Conservation (phyloP, 2,329 filamentous ascomycete species). For the Colletotrichum theobromicola region DNA sequence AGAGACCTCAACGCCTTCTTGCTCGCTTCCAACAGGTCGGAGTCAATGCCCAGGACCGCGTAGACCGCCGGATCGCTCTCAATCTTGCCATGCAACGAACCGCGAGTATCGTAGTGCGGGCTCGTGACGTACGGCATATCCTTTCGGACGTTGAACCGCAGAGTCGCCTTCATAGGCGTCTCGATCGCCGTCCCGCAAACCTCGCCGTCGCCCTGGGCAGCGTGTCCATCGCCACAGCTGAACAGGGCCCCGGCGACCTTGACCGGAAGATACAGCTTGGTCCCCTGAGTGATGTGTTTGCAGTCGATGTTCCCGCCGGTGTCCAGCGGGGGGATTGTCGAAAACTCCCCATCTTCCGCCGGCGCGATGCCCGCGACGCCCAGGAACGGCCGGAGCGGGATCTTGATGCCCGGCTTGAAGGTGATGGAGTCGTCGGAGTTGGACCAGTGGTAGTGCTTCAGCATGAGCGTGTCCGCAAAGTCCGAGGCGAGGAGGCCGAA, state of each 20-base stretch:
- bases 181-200: constrained; percentile 63
- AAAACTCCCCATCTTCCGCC: constrained; percentile 46
- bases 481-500: constrained; percentile 57
- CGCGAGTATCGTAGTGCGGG: constrained; percentile 50
- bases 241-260: constrained; percentile 55
- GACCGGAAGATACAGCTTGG: constrained; percentile 53
- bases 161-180: constrained; percentile 52
- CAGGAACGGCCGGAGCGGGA: constrained; percentile 56
- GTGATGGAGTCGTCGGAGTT: constrained; percentile 33
- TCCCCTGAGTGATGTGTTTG: constrained; percentile 50
- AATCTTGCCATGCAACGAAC: constrained; percentile 18
- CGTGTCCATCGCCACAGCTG: constrained; percentile 60
- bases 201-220: constrained; percentile 59
- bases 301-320: constrained; percentile 62
- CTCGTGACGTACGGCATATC: constrained; percentile 48
- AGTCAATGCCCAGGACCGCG: constrained; percentile 51
- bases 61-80: constrained; percentile 36
- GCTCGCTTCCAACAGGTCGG: constrained; percentile 52
- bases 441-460: constrained; percentile 53
- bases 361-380: constrained; percentile 58
- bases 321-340: constrained; percentile 54
- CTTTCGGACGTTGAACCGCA: constrained; percentile 54
- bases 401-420: constrained; percentile 51
- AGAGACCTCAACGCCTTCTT: constrained; percentile 52
- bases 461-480: constrained; percentile 39